Evolutionary conservation across 108 stramenopile genomes (phyloP), one percentile per base, ranked within the genome.

Genomic region (Cyclotella cryptica): DNA sequence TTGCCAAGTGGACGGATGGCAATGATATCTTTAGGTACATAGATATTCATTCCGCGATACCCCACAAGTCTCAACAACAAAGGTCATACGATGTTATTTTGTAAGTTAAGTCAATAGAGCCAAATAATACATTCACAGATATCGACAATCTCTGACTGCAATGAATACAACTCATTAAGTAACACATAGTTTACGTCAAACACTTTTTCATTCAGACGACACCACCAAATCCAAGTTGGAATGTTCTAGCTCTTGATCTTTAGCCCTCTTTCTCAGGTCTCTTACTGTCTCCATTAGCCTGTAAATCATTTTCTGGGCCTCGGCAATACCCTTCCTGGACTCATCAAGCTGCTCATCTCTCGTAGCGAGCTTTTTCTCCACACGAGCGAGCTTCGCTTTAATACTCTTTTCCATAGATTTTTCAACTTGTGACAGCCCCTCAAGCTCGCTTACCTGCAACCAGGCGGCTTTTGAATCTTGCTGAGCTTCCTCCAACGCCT

Each of bases 1-100:
- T 51, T 67, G 84, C 2, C 88, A 90, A 43, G 40, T 88, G 24
- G 81, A 87, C 78, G 84, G 30, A 77, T 90, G 12, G 59, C 72
- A 24, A 67, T 84, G 30, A 51, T 67, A 44, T 41, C 26, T 22
- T 22, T 57, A 28, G 0, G 17, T 47, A 15, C 8, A 22, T 67
- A 39, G 55, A 49, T 24, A 19, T 35, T 27, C n/a, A n/a, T n/a
- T n/a, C n/a, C n/a, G n/a, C n/a, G n/a, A n/a, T n/a, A 6, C 35
- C 6, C 6, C 35, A 35, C 35, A 35, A 35, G 35, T 35, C 2
- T 35, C 35, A 35, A 35, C 35, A 35, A 5, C 35, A 5, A 5
- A 35, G 35, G 6, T 35, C 35, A 35, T 6, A 35, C 35, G 35
- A 2, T 35, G 35, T 35, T 6, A 35, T 35, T 5, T 2, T 35